phyloP scores from a whole-genome alignment of 1,139 yeast species.

The Blastobotrys serpentis region DNA sequence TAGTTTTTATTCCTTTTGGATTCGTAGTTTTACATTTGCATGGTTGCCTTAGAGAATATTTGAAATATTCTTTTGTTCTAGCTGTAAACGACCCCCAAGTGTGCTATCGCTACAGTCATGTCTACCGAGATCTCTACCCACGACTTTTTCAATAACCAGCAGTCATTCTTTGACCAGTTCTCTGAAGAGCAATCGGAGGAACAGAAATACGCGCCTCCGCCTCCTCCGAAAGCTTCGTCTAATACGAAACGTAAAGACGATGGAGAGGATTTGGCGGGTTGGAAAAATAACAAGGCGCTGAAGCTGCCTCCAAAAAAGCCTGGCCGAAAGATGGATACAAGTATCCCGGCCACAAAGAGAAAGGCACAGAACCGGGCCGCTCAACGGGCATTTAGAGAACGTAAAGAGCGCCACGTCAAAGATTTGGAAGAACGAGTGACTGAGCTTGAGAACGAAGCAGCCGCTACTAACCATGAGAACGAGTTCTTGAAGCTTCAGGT shows the following conservation, averaged over 20 bases:
- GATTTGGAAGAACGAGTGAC: slow-evolving; percentile 80
- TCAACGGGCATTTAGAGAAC: slow-evolving; percentile 91
- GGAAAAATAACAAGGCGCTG: slow-evolving; percentile 12
- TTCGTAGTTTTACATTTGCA: too few species aligned
- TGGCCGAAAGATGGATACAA: slow-evolving; percentile 73
- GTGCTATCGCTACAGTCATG: background rate
- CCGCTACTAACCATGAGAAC: slow-evolving; percentile 63
- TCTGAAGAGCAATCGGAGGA: slow-evolving; percentile 1
- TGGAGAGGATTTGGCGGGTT: background rate
- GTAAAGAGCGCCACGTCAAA: slow-evolving; percentile 83
- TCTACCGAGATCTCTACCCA: slow-evolving; percentile 21
- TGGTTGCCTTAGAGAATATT: too few species aligned
- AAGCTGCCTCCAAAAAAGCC: slow-evolving; percentile 40
- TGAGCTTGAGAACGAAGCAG: slow-evolving; percentile 66
- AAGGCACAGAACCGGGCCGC: slow-evolving; percentile 98
- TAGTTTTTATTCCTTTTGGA: too few species aligned
- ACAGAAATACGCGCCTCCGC: background rate
- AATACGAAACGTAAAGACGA: slow-evolving; percentile 6
- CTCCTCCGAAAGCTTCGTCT: background rate
- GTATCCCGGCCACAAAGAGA: slow-evolving; percentile 80
- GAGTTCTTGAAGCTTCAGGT: slow-evolving; percentile 77
- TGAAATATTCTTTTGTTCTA: too few species aligned
- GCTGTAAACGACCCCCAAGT: too few species aligned
- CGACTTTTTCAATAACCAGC: slow-evolving; percentile 23
- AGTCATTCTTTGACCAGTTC: slow-evolving; percentile 19